Evolutionary conservation across 1,284 basidiomycete genomes (phyloP), one percentile per base, ranked within the genome.

Genomic region (Boletus subluridellus): DNA sequence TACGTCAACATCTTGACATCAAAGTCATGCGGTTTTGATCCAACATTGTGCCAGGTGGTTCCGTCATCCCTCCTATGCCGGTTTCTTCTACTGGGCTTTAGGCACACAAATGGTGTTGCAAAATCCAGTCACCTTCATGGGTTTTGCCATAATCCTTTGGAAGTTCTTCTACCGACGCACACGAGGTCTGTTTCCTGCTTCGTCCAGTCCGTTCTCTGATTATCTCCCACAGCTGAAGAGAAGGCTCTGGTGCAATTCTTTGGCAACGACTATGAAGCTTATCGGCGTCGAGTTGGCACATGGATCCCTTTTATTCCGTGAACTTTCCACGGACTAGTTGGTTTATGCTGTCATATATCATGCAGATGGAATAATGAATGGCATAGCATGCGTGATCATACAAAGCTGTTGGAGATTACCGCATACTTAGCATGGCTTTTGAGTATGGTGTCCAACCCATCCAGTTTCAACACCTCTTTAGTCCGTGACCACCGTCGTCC

Each of bases 61-160:
- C 59, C 86, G 97, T 5, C 97, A 99, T 73, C 97, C 97, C 10
- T 97, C 95, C 0, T 99, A 99, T 67, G 85, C 92, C 0, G 97
- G 96, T 4, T 99, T 99, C 79, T 97, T 92, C 75, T 98, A 96
- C 74, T 99, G 96, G 96, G 95, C 95, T 0, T 68, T 99, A 35
- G 94, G 94, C 1, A 98, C 95, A 0, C 95, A 99, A 71, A 74
- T 99, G n/a, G 82, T 95, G 4, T 79, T 99, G 30, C 92, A 92
- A 66, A 99, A 99, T 72, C 83, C 92, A 0, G 44, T 95, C 28
- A 86, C 86, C 14, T 89, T 93, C 68, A 53, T 84, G 2, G 69
- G 85, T 3, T 95, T 86, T 62, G 64, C 77, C 3, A 63, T 82
- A 37, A 72, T 94, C 1, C 78, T 98, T 21, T 93, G 89, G 83